Evolutionary conservation across 2,329 filamentous ascomycete species (phyloP), one percentile per base, ranked within the genome.

Genomic region (Epichloe sp.): DNA sequence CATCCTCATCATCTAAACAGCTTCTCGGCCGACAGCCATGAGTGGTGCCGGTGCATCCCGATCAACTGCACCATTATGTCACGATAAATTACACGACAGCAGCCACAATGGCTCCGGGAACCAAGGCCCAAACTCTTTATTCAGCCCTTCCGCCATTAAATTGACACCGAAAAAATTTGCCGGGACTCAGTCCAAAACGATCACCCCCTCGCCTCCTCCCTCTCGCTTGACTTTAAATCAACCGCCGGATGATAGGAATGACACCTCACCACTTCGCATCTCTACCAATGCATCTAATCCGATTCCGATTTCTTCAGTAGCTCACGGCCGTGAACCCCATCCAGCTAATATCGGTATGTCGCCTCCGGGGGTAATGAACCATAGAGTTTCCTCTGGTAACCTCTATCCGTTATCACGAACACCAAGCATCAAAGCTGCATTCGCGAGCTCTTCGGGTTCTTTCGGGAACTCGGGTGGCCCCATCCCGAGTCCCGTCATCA

Each of bases 401-500:
- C 62, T 79, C n/a, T 68, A 66, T 45, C 74, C 75, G 5, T 62
- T 82, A 17, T 77, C 77, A 21, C 71, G 79, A 57, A 82, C 79
- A 0, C 79, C 79, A 3, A 83, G 80, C 60, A 64, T 82, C 54
- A 82, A 81, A 59, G 72, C 76, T n/a, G 70, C 74, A 45, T 65
- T 80, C 17, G 65, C 70, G 44, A 72, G 70, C 60, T 70, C 70
- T 54, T 68, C 79, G 36, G 71, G 75, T 42, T 64, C 71, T 31
- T 62, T 66, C 15, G 81, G 78, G 38, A 73, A 80, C 2, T 75
- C 83, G 12, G 84, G 78, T 59, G 88, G 85, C 3, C 71, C 76
- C 34, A 74, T 85, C n/a, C 79, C 85, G 6, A 89, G 85, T 51
- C 86, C 86, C 3, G 78, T 86, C 56, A 79, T 89, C 50, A 77